Percentiles rank a stretch among this genome's conserved stretches.
Conservation (phyloP, 176 grass and related monocot species). For the Lolium perenne region DNA sequence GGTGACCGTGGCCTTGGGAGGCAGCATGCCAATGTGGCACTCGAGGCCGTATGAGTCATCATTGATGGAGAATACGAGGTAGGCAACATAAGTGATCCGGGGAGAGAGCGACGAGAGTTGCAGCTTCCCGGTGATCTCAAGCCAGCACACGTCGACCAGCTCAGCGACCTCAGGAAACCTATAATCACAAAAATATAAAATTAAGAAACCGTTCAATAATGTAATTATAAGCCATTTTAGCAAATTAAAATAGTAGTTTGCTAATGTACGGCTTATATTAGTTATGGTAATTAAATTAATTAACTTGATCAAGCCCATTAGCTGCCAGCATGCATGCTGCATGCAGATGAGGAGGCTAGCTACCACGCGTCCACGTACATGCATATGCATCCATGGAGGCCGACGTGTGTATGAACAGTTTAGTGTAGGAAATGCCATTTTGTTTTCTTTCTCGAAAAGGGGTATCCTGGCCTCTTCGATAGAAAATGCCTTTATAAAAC, state of each 20-base stretch:
- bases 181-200: not conserved
- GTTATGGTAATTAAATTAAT: not conserved
- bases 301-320: not conserved
- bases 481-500: not conserved
- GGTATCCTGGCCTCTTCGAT: no score
- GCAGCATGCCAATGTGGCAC: constrained; percentile 55
- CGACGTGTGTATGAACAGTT: constrained; percentile 16
- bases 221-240: no score
- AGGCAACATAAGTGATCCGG: constrained; percentile 53
- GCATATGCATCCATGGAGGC: not conserved
- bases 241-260: no score
- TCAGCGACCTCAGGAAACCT: constrained; percentile 73
- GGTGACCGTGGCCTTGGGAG: constrained; percentile 45
- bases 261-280: no score
- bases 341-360: not conserved
- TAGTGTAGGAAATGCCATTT: not conserved
- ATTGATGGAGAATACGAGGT: constrained; percentile 61
- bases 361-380: not conserved
- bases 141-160: constrained; percentile 66
- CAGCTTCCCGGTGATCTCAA: constrained; percentile 64
- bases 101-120: constrained; percentile 51
- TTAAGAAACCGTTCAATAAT: no score
- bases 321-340: not conserved
- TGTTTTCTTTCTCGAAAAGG: not conserved
- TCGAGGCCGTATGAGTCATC: constrained; percentile 57